phyloP scores from a whole-genome alignment of 306 rosid genomes.

The Glycine soja region DNA sequence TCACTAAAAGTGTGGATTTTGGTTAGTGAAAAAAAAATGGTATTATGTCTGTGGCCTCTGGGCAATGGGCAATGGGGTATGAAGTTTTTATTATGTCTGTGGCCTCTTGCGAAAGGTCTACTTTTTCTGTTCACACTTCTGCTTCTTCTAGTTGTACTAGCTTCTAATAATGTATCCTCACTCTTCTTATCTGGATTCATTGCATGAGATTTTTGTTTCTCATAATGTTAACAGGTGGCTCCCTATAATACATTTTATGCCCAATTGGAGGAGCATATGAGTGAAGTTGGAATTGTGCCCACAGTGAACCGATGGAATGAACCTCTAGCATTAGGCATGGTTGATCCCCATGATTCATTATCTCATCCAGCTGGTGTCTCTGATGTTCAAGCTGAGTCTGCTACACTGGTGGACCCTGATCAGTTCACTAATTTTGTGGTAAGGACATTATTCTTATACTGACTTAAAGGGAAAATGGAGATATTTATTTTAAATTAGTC shows the following conservation, averaged over 20 bases:
- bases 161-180: constrained; percentile 30
- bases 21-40: background rate
- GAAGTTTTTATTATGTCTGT: constrained; percentile 2
- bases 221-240: constrained; percentile 72
- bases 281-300: constrained; percentile 82
- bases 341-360: constrained; percentile 98
- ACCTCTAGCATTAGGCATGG: constrained; percentile 82
- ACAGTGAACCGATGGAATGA: constrained; percentile 86
- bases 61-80: no score
- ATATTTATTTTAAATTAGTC: background rate
- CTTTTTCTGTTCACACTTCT: constrained; percentile 25
- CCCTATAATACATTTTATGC: constrained; percentile 93
- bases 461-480: constrained; percentile 21
- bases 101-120: background rate
- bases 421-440: constrained; percentile 95
- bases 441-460: constrained; percentile 27
- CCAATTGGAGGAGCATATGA: constrained; percentile 90
- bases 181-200: constrained; percentile 27
- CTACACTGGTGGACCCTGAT: constrained; percentile 75
- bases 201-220: constrained; percentile 33
- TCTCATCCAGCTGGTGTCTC: constrained; percentile 99
- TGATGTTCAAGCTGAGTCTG: constrained; percentile 93
- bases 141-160: constrained; percentile 21
- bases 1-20: background rate
- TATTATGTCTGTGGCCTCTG: constrained; percentile 12